phyloP scores from a whole-genome alignment of 192 early-diverging fungal species.

The Entrophospora sp. region DNA sequence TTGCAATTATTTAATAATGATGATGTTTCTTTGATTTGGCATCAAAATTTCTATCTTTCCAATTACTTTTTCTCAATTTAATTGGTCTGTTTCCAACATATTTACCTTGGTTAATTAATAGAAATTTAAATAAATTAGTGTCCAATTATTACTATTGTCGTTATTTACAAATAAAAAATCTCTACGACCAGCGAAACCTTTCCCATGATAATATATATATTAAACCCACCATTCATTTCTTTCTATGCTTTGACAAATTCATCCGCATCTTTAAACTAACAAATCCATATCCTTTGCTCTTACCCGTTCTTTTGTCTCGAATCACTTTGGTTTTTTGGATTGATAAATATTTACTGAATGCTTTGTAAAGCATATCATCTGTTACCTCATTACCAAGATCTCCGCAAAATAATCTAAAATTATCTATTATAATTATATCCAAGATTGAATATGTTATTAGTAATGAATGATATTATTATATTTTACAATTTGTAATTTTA shows the following conservation, averaged over 20 bases:
- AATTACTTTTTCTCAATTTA: conserved; percentile 85
- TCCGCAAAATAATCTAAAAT: conserved; percentile 89
- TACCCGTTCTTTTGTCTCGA: conserved; percentile 72
- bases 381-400: conserved; percentile 93
- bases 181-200: background rate
- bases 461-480: too few relatives aligned
- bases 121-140: too few relatives aligned
- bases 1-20: too few relatives aligned
- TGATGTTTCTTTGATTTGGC: conserved; percentile 26
- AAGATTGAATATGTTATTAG: too few relatives aligned
- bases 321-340: conserved; percentile 79
- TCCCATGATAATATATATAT: background rate
- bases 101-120: too few relatives aligned
- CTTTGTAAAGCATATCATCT: conserved; percentile 65
- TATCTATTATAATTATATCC: conserved; percentile 51
- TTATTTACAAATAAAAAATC: conserved; percentile 10
- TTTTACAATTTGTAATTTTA: too few relatives aligned
- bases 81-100: conserved; percentile 94
- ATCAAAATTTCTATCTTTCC: conserved; percentile 85
- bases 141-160: too few relatives aligned
- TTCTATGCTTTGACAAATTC: conserved; percentile 89
- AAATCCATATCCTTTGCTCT: conserved; percentile 91
- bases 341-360: conserved; percentile 80
- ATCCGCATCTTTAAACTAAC: conserved; percentile 79
- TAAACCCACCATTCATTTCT: conserved; percentile 91